phyloP scores from a whole-genome alignment of 2,329 filamentous ascomycete species.

The Colletotrichum simmondsii region DNA sequence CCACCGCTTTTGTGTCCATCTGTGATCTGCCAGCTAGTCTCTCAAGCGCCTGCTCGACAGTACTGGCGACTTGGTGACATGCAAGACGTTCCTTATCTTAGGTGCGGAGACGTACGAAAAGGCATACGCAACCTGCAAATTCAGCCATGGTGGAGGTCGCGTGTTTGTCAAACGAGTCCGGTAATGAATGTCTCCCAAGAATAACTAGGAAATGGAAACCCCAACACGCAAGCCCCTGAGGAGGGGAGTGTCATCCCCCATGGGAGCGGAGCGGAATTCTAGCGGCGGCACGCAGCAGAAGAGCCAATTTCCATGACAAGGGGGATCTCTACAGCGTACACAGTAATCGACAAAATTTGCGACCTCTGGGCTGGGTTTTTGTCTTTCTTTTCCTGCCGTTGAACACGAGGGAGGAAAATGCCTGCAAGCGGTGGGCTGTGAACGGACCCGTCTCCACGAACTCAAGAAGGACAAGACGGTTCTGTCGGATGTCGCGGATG shows the following conservation, averaged over 20 bases:
- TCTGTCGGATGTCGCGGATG: slow-evolving; percentile 31
- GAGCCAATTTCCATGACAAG: not conserved
- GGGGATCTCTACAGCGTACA: not conserved
- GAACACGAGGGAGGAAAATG: not conserved
- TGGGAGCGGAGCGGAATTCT: not conserved
- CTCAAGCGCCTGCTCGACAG: not conserved
- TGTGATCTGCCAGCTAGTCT: not conserved
- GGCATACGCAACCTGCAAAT: not conserved
- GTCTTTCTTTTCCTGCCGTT: not conserved
- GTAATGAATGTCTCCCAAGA: not conserved
- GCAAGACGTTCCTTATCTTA: not conserved
- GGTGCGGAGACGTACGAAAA: not conserved
- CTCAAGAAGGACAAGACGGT: slow-evolving; percentile 19
- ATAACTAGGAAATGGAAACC: not conserved
- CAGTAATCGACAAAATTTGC: not conserved
- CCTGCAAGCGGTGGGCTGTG: not conserved
- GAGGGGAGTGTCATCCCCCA: not conserved
- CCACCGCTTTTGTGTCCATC: not conserved
- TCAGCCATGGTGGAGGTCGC: not conserved
- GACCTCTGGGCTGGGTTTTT: not conserved
- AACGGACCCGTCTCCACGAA: slow-evolving; percentile 4
- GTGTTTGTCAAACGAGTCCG: not conserved
- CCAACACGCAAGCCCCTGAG: not conserved
- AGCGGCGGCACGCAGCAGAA: not conserved
- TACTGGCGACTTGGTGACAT: not conserved